These are phyloP conservation scores for Licmophora abbreviata DNA, from an alignment of 108 stramenopile genomes.

Conservation along the genomic window DNA sequence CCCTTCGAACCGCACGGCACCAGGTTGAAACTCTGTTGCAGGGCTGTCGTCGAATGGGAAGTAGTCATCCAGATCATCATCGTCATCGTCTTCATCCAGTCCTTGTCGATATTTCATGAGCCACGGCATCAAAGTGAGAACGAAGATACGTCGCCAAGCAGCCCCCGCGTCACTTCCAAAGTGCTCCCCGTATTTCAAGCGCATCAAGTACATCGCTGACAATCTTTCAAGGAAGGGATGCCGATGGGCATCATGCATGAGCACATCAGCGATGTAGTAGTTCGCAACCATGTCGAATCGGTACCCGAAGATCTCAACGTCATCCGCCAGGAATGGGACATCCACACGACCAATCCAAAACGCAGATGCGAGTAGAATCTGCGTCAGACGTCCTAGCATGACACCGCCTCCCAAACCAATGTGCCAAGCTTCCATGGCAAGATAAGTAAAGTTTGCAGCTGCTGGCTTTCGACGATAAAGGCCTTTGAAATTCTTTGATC, in stretches of 20 bases:
- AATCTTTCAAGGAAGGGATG: slow-evolving; percentile 62
- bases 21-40: too few species aligned
- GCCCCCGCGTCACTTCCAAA: slow-evolving; percentile 47
- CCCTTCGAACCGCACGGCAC: too few species aligned
- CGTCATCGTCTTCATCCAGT: not conserved
- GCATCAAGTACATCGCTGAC: slow-evolving; percentile 56
- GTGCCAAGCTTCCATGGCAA: slow-evolving; percentile 14
- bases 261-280: slow-evolving; percentile 6
- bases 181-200: slow-evolving; percentile 28
- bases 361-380: slow-evolving; percentile 20
- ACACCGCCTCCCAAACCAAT: slow-evolving; percentile 6
- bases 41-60: too few species aligned
- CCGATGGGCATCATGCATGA: slow-evolving; percentile 43
- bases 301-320: slow-evolving; percentile 14
- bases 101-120: slow-evolving; percentile 7
- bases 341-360: slow-evolving; percentile 26
- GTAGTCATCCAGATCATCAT: not conserved
- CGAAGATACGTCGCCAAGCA: slow-evolving; percentile 32
- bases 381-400: slow-evolving; percentile 12
- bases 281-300: slow-evolving; percentile 5
- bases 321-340: slow-evolving; percentile 9
- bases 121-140: slow-evolving; percentile 30
- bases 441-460: slow-evolving; percentile 8
- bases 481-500: not conserved
- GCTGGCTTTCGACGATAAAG: slow-evolving; percentile 13